Conservation (phyloP, 1,139 yeast genomes). For the Blastobotrys ciferrii region DNA sequence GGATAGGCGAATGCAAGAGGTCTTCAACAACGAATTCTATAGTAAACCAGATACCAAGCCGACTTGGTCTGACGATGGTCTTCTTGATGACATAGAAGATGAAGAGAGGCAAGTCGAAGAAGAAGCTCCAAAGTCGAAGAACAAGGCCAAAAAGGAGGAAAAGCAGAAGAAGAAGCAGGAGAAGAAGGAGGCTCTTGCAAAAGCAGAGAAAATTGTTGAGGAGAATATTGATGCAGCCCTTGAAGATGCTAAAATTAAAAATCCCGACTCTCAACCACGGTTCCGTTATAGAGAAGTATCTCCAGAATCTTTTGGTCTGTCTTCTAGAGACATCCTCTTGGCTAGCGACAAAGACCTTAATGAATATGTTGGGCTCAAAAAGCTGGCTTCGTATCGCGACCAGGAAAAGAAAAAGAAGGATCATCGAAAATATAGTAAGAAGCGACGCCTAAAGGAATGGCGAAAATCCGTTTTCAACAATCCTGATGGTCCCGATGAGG, state of each 20-base stretch:
- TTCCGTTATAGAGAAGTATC: conserved; percentile 93
- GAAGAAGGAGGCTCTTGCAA: conserved; percentile 56
- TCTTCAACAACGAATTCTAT: conserved; percentile 81
- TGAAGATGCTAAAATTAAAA: conserved; percentile 30
- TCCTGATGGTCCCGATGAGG: conserved; percentile 56
- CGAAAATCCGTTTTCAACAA: conserved; percentile 73
- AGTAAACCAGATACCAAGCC: conserved; percentile 52
- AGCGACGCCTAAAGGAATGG: conserved; percentile 85
- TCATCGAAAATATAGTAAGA: conserved; percentile 78
- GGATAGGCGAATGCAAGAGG: conserved; percentile 83
- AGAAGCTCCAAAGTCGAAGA: conserved; percentile 22
- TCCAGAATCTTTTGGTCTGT: conserved; percentile 87
- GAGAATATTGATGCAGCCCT: conserved; percentile 42
- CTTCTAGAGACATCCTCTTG: conserved; percentile 79
- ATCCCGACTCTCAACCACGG: conserved; percentile 56
- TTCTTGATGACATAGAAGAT: conserved; percentile 29
- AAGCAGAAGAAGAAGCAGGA: conserved; percentile 63
- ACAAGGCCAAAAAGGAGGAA: conserved; percentile 40
- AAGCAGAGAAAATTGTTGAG: conserved; percentile 72
- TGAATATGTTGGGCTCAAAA: conserved; percentile 80
- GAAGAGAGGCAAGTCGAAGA: conserved; percentile 26
- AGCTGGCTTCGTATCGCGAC: conserved; percentile 89
- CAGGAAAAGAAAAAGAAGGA: conserved; percentile 73
- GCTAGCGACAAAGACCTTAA: conserved; percentile 89
- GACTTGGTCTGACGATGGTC: conserved; percentile 46